Percentiles rank a stretch among this genome's conserved stretches.
Conservation (phyloP, 2,329 filamentous ascomycete genomes). For the Stagonosporopsis vannaccii region DNA sequence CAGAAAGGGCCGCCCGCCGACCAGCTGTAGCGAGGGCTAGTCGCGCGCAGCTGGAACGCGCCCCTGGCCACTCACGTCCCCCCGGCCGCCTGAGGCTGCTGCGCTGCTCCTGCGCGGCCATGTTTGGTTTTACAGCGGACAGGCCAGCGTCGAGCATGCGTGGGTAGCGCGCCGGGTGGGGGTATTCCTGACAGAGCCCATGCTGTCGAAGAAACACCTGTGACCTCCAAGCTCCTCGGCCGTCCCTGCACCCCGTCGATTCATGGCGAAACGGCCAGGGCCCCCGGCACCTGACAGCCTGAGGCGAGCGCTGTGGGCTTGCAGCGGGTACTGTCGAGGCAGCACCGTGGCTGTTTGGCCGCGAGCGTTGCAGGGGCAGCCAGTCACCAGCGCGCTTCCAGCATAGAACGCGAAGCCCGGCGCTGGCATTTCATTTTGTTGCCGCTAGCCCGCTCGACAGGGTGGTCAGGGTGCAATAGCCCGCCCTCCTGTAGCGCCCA, state of each 20-base stretch:
- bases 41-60: conserved; percentile 1
- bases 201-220: conserved; percentile 35
- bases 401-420: conserved; percentile 36
- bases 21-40: conserved; percentile 1
- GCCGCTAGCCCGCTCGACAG: conserved; percentile 27
- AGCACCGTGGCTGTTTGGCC: conserved; percentile 22
- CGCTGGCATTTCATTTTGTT: conserved; percentile 37
- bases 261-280: conserved; percentile 38
- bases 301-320: conserved; percentile 32
- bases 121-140: conserved; percentile 37
- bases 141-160: conserved; percentile 15
- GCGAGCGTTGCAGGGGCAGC: conserved; percentile 30
- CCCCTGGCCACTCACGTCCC: conserved; percentile 2
- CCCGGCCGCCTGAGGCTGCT: conserved; percentile 28
- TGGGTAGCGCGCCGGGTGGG: conserved; percentile 29
- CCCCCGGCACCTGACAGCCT: conserved; percentile 28
- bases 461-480: conserved; percentile 7
- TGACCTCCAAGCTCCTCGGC: conserved; percentile 14
- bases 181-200: conserved; percentile 37
- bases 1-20: not conserved
- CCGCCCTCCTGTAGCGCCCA: conserved; percentile 29
- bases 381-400: conserved; percentile 29
- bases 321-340: conserved; percentile 27
- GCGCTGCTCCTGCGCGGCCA: conserved; percentile 13
- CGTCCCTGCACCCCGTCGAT: conserved; percentile 35